These are phyloP conservation scores for Lodderomyces theae DNA, from an alignment of 1,139 yeast species.

Conservation along the genomic window DNA sequence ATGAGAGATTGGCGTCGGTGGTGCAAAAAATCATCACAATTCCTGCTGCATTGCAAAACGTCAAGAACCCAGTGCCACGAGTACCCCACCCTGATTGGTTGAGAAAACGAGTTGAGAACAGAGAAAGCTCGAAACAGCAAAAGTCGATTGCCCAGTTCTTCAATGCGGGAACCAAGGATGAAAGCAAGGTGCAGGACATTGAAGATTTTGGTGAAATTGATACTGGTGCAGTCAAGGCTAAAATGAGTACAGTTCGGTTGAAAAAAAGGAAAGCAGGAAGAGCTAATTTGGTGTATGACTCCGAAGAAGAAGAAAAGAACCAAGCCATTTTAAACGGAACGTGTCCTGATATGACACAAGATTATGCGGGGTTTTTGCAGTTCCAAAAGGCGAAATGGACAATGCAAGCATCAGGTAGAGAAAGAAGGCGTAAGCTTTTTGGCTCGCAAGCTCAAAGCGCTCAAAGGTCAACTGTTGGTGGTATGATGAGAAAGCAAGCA, in stretches of 20 bases:
- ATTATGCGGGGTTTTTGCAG: constrained; percentile 71
- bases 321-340: constrained; percentile 48
- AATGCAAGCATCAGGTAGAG: constrained; percentile 65
- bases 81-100: constrained; percentile 96
- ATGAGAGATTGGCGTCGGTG: constrained; percentile 88
- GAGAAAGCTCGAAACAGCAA: constrained; percentile 72
- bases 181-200: constrained; percentile 52
- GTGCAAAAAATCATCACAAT: constrained; percentile 93
- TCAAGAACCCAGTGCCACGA: constrained; percentile 92
- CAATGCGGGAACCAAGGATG: constrained; percentile 33
- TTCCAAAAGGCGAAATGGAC: constrained; percentile 89
- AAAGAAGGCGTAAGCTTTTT: constrained; percentile 71
- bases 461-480: constrained; percentile 56
- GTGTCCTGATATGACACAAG: constrained; percentile 72
- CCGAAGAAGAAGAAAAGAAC: constrained; percentile 40
- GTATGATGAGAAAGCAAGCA: constrained; percentile 72
- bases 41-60: constrained; percentile 93
- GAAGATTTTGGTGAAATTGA: constrained; percentile 65
- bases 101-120: constrained; percentile 54
- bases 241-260: constrained; percentile 51
- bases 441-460: constrained; percentile 58
- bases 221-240: constrained; percentile 24
- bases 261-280: constrained; percentile 32
- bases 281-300: constrained; percentile 32
- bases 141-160: constrained; percentile 62